Percentiles rank a stretch among this genome's conserved stretches.
Evolutionary conservation across 805 yeast genomes (phyloP).

Genomic region (Pichia ethanolica): DNA sequence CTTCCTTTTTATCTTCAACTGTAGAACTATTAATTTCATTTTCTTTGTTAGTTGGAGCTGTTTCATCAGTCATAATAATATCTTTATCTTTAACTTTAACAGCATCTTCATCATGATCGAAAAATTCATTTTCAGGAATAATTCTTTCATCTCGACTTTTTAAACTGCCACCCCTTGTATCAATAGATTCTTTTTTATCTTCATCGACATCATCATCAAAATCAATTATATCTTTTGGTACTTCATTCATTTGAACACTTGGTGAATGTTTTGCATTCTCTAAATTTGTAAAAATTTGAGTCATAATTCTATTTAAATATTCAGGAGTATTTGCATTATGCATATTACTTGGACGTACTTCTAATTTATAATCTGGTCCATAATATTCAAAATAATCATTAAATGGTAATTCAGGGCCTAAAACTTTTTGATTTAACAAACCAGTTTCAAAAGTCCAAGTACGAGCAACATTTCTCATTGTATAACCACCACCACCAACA

Average conservation of each 20-base stretch:
- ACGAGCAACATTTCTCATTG: constrained; percentile 93
- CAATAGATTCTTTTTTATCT: constrained; percentile 70
- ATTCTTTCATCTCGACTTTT: constrained; percentile 70
- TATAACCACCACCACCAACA: constrained; percentile 97
- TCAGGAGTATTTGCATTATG: constrained; percentile 92
- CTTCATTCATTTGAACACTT: constrained; percentile 87
- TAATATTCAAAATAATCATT: constrained; percentile 95
- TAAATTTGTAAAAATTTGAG: constrained; percentile 68
- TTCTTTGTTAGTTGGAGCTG: constrained; percentile 11
- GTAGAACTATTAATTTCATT: constrained; percentile 14
- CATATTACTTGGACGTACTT: constrained; percentile 94
- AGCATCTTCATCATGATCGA: constrained; percentile 52
- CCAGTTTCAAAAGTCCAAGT: constrained; percentile 95
- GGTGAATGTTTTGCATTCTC: constrained; percentile 94
- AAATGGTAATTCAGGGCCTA: constrained; percentile 78
- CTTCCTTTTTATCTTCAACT: neutral
- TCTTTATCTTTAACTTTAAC: constrained; percentile 18
- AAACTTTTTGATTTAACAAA: constrained; percentile 65
- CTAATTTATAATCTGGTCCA: constrained; percentile 94
- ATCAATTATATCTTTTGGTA: constrained; percentile 85
- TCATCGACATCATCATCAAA: constrained; percentile 74
- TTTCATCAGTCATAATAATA: constrained; percentile 18
- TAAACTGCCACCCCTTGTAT: constrained; percentile 87
- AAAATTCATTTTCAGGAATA: constrained; percentile 71
- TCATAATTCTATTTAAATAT: constrained; percentile 75